Conservation (phyloP, 2,329 filamentous ascomycete species). For the Lachnellula occidentalis region DNA sequence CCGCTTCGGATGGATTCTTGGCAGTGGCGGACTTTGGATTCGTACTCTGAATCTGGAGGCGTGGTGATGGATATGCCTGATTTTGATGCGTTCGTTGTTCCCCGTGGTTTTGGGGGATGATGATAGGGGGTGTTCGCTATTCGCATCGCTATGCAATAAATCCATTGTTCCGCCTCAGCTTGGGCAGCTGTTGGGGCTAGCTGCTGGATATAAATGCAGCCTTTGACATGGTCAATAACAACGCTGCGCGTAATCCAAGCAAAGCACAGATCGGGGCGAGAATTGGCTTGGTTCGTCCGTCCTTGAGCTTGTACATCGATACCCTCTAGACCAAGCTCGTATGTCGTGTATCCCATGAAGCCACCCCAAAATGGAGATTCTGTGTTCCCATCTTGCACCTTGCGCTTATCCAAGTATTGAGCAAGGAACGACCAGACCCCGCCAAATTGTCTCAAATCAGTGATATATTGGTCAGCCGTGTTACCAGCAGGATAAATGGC, state of each 20-base stretch:
- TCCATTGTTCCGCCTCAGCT: constrained; percentile 25
- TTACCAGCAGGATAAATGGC: constrained; percentile 3
- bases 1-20: constrained; percentile 34
- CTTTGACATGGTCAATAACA: constrained; percentile 55
- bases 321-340: constrained; percentile 58
- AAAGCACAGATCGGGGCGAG: constrained; percentile 54
- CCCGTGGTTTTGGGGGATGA: too few species aligned
- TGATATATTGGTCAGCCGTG: not conserved
- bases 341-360: constrained; percentile 62
- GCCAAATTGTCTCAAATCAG: constrained; percentile 17
- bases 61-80: constrained; percentile 18
- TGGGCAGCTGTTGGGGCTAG: constrained; percentile 34
- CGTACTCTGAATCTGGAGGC: constrained; percentile 25
- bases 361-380: constrained; percentile 63
- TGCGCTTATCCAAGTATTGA: constrained; percentile 36
- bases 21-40: constrained; percentile 31
- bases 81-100: too few species aligned
- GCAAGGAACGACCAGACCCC: constrained; percentile 31
- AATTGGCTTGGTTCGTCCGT: constrained; percentile 9
- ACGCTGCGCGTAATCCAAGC: constrained; percentile 59
- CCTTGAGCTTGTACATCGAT: constrained; percentile 37
- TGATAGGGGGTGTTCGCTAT: not conserved
- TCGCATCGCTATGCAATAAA: constrained; percentile 2
- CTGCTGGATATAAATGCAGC: constrained; percentile 53
- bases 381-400: constrained; percentile 30